Evolutionary conservation across 2,329 filamentous ascomycete genomes (phyloP).

Genomic region (Boeremia lycopersici): DNA sequence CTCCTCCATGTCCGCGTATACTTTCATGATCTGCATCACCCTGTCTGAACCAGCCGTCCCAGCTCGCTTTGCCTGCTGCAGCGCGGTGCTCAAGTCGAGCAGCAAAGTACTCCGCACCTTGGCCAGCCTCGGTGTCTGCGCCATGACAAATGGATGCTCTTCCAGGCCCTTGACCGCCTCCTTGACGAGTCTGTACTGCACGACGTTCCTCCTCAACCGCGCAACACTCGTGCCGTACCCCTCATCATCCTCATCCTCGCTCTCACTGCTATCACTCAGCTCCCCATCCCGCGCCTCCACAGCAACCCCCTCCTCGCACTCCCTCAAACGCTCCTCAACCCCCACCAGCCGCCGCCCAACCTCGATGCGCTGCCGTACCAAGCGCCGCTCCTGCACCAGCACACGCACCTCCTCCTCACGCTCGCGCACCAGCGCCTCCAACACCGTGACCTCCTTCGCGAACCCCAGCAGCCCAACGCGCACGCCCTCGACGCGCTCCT

Average conservation of each 20-base stretch:
- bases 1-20: constrained; percentile 68
- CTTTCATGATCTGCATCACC: constrained; percentile 61
- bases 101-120: constrained; percentile 67
- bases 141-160: constrained; percentile 67
- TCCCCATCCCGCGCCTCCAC: constrained; percentile 28
- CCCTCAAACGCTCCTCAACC: constrained; percentile 65
- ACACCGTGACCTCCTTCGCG: constrained; percentile 76
- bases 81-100: constrained; percentile 67
- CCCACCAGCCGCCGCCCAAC: constrained; percentile 68
- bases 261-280: constrained; percentile 34
- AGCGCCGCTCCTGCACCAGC: constrained; percentile 73
- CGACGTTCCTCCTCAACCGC: constrained; percentile 61
- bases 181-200: constrained; percentile 63
- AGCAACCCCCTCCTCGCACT: constrained; percentile 47
- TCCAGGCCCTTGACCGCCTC: constrained; percentile 59
- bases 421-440: constrained; percentile 69
- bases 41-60: constrained; percentile 48
- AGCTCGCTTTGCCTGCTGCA: constrained; percentile 61
- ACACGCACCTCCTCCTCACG: constrained; percentile 67
- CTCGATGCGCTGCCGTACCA: constrained; percentile 69
- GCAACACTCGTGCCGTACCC: constrained; percentile 45
- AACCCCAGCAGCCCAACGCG: constrained; percentile 87
- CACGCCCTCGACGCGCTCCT: constrained; percentile 89
- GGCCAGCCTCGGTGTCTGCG: constrained; percentile 61
- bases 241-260: constrained; percentile 41